phyloP scores from a whole-genome alignment of 1,284 basidiomycete genomes.

The Pyrrhoderma lamaoense region DNA sequence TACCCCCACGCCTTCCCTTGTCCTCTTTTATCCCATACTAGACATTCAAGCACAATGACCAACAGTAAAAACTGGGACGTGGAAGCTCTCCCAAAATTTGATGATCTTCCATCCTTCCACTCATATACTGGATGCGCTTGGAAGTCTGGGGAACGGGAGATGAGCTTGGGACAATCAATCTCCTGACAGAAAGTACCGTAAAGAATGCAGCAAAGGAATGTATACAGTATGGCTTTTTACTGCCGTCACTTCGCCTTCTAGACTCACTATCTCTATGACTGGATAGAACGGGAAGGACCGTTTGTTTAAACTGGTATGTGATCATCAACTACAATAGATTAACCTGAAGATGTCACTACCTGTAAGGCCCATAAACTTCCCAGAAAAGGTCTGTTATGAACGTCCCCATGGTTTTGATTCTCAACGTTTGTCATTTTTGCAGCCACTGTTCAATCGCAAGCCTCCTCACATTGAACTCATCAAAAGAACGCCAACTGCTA shows the following conservation, averaged over 20 bases:
- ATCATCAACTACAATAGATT: background rate
- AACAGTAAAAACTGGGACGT: constrained; percentile 15
- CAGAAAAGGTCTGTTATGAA: constrained; percentile 43
- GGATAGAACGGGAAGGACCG: constrained; percentile 44
- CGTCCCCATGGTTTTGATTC: background rate
- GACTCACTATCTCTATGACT: background rate
- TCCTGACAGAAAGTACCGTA: constrained; percentile 61
- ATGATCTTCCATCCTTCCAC: constrained; percentile 54
- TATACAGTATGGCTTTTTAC: constrained; percentile 32
- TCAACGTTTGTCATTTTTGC: background rate
- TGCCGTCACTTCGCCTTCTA: too few species aligned
- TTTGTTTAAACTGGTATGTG: constrained; percentile 57
- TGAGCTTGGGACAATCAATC: constrained; percentile 63
- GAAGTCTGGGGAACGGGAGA: constrained; percentile 67
- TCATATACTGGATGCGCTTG: constrained; percentile 60
- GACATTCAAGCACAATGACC: background rate
- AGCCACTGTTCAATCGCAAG: constrained; percentile 55
- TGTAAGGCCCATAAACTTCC: constrained; percentile 59
- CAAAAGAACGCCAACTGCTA: constrained; percentile 24
- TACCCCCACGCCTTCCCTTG: too few species aligned
- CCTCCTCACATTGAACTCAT: constrained; percentile 41
- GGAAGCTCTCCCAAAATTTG: constrained; percentile 43
- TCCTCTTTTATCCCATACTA: too few species aligned
- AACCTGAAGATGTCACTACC: background rate
- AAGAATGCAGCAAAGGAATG: constrained; percentile 60